phyloP scores from a whole-genome alignment of 805 yeast genomes.

The Candida corydali region DNA sequence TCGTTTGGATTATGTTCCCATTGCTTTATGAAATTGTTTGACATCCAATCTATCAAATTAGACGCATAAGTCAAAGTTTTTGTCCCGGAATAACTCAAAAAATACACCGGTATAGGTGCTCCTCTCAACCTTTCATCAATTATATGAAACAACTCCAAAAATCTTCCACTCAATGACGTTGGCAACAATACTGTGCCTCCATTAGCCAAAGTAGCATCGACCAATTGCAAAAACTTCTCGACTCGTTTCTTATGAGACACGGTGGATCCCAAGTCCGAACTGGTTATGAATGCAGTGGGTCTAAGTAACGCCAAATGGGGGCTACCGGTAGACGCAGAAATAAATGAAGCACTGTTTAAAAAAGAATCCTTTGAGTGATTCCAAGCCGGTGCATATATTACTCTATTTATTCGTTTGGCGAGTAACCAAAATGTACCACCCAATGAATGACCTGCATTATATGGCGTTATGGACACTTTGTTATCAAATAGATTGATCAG shows the following conservation, averaged over 20 bases:
- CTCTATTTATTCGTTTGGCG: constrained; percentile 66
- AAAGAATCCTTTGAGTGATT: constrained; percentile 89
- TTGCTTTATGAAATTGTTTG: constrained; percentile 74
- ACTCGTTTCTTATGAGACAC: constrained; percentile 60
- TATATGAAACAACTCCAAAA: constrained; percentile 71
- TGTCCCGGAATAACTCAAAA: constrained; percentile 76
- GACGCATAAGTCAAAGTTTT: constrained; percentile 77
- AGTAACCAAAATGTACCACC: constrained; percentile 93
- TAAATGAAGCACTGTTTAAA: constrained; percentile 44
- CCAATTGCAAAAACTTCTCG: constrained; percentile 56
- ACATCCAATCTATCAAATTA: constrained; percentile 95
- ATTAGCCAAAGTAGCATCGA: constrained; percentile 60
- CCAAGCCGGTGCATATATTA: constrained; percentile 92
- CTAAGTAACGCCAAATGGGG: constrained; percentile 62
- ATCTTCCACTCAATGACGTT: constrained; percentile 73
- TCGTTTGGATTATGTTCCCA: constrained; percentile 55
- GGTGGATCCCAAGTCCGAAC: constrained; percentile 63
- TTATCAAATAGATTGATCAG: constrained; percentile 60
- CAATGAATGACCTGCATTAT: constrained; percentile 85
- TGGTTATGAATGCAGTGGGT: constrained; percentile 81
- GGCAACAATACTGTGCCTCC: constrained; percentile 86
- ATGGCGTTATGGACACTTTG: constrained; percentile 69
- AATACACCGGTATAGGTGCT: constrained; percentile 64
- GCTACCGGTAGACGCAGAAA: constrained; percentile 43
- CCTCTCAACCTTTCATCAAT: constrained; percentile 64